phyloP scores from a whole-genome alignment of 306 rosid genomes.

The Sphenostylis stenocarpa region DNA sequence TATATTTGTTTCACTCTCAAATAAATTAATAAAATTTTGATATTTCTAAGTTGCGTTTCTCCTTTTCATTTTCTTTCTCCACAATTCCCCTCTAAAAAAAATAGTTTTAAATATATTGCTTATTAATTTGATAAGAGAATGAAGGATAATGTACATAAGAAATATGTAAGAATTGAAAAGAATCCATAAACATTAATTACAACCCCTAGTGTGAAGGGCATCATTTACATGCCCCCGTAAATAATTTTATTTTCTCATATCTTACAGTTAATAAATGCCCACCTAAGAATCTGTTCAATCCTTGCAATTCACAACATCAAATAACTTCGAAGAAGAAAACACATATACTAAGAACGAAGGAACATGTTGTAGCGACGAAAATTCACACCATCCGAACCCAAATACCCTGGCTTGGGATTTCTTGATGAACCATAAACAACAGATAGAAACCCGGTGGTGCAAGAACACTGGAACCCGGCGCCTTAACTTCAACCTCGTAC shows the following conservation, averaged over 20 bases:
- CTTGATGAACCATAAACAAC: slow-evolving; percentile 59
- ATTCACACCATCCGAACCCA: slow-evolving; percentile 65
- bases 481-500: slow-evolving; percentile 43
- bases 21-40: too few relatives aligned
- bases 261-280: background rate
- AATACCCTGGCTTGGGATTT: slow-evolving; percentile 69
- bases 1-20: too few relatives aligned
- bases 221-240: background rate
- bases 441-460: slow-evolving; percentile 82
- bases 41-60: too few relatives aligned
- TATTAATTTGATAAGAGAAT: too few relatives aligned
- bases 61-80: too few relatives aligned
- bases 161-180: background rate
- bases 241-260: background rate
- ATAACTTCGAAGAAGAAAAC: background rate
- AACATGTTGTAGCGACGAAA: background rate
- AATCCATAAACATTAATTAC: background rate
- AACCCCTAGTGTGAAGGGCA: background rate
- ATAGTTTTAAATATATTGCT: too few relatives aligned
- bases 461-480: slow-evolving; percentile 50
- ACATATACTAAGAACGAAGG: background rate
- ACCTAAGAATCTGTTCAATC: background rate
- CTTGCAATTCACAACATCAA: background rate
- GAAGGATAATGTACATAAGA: background rate
- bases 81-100: too few relatives aligned